These are phyloP conservation scores for Biscogniauxia sp. DNA, from an alignment of 2,329 filamentous ascomycete species.

Conservation along the genomic window DNA sequence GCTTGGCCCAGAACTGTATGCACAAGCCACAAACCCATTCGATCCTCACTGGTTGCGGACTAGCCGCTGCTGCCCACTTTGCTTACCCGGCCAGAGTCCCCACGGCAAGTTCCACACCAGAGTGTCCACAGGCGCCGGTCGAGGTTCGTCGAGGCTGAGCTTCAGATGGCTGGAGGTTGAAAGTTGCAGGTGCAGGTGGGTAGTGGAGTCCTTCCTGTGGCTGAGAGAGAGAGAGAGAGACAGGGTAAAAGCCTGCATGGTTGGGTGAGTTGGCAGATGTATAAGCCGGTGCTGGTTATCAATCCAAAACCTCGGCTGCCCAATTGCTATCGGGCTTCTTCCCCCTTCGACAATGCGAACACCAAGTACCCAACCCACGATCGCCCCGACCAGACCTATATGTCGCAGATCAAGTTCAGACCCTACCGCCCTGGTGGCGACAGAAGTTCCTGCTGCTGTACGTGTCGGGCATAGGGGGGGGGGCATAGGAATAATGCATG, in stretches of 20 bases:
- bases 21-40: background rate
- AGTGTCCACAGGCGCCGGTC: too few species aligned
- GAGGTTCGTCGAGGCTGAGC: background rate
- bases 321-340: background rate
- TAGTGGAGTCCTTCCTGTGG: background rate
- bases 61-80: background rate
- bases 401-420: background rate
- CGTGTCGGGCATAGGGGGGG: background rate
- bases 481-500: background rate
- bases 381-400: background rate
- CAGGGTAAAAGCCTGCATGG: constrained; percentile 10
- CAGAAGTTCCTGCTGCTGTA: background rate
- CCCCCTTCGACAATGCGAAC: background rate
- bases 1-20: background rate
- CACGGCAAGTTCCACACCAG: background rate
- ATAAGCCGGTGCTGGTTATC: constrained; percentile 7
- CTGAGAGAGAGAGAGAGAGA: background rate
- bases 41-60: background rate
- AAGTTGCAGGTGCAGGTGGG: too few species aligned
- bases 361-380: background rate
- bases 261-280: constrained; percentile 17
- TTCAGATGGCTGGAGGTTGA: too few species aligned
- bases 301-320: background rate
- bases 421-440: background rate
- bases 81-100: background rate